Base-by-base conservation (phyloP, 2,329 filamentous ascomycete species). In the Xylariaceae sp. region DNA sequence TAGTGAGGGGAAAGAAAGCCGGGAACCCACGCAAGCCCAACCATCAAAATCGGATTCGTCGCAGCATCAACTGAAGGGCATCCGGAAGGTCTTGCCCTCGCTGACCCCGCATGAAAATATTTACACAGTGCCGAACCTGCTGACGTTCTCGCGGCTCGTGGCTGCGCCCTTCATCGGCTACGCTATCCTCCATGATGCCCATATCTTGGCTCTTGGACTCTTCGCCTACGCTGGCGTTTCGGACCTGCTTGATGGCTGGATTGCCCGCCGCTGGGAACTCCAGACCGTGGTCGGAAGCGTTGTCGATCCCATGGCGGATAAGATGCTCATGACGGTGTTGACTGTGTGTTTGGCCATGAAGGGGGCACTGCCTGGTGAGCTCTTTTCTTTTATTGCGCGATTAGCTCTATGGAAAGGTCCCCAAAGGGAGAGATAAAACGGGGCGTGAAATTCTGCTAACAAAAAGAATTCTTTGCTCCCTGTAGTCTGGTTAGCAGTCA, bases 221-320 rank as follows among this genome's bases (percentile, higher is more conserved):
- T 96, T 99, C 73, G 87, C 87, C 46, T 97, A 97, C 72, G 94
- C 95, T 3, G 92, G 92, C 43, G 80, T 96, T 66, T 96, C 94
- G 0, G 95, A 99, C 71, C 80, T 96, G 6, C 83, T 98, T 2
- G 95, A 99, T 73, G 95, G 95, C 55, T 98, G 89, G 83, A 95
- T 99, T 67, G 95, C 95, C 23, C 86, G 95, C 36, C 84, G 82
- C 58, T 98, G 90, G 87, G 89, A 94, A 47, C 82, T 92, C 55
- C 90, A 95, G 74, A 98, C 95, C 0, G 94, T 99, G 1, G 92
- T 98, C 8, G 95, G 95, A 52, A 96, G 91, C 52, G 87, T 99
- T 26, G 92, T 99, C 61, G 93, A 96, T 69, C 95, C 95, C 5
- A 95, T 97, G 90, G 95, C 95, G 3, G 95, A 99, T 76, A 99